Conservation (phyloP, 768 basidiomycete species). For the Mycena haematopus region DNA sequence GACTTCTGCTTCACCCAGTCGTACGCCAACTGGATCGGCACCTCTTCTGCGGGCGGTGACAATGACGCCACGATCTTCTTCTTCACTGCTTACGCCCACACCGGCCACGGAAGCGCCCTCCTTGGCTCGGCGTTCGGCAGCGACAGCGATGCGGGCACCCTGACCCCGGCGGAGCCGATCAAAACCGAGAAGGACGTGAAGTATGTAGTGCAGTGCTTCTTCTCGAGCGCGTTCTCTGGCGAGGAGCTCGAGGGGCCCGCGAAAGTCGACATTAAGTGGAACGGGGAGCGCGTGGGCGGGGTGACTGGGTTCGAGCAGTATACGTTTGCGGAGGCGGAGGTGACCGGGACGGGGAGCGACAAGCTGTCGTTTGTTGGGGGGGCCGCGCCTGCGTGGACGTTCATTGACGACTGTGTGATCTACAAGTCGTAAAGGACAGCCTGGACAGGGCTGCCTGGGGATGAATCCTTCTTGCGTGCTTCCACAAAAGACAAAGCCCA, state of each 20-base stretch:
- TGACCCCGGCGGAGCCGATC: slow-evolving; percentile 41
- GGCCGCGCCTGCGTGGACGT: slow-evolving; percentile 53
- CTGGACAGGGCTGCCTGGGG: too few relatives aligned
- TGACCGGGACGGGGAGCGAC: slow-evolving; percentile 45
- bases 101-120: slow-evolving; percentile 45
- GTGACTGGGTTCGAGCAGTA: slow-evolving; percentile 46
- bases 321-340: slow-evolving; percentile 43
- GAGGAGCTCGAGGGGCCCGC: slow-evolving; percentile 39
- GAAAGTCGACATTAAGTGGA: slow-evolving; percentile 52
- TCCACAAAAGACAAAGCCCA: too few relatives aligned
- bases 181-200: slow-evolving; percentile 42
- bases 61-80: slow-evolving; percentile 53
- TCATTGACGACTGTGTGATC: slow-evolving; percentile 51
- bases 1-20: slow-evolving; percentile 50
- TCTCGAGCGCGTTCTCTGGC: slow-evolving; percentile 46
- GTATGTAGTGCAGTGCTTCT: slow-evolving; percentile 53
- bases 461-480: too few relatives aligned
- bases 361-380: slow-evolving; percentile 50
- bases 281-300: slow-evolving; percentile 41
- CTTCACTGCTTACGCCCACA: slow-evolving; percentile 47
- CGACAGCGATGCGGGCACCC: slow-evolving; percentile 47
- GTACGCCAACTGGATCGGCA: slow-evolving; percentile 48
- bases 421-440: slow-evolving; percentile 10
- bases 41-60: slow-evolving; percentile 41
- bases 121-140: slow-evolving; percentile 50